Percentiles rank a stretch among this genome's conserved stretches.
phyloP scores from a whole-genome alignment of 1,139 yeast species.

The Hyphopichia pseudoburtonii region DNA sequence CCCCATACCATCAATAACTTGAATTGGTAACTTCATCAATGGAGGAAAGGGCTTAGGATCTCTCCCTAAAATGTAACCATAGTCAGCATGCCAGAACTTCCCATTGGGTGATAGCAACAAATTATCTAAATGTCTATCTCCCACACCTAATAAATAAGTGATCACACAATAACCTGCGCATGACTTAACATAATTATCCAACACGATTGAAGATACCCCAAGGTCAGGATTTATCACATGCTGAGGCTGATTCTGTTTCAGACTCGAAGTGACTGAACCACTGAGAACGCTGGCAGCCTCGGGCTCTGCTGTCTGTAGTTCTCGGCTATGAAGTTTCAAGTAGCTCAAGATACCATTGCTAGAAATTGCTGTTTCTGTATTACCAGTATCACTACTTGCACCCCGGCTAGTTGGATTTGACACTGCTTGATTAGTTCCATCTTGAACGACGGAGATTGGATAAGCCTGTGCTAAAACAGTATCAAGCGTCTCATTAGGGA shows the following conservation, averaged over 20 bases:
- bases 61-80: constrained; percentile 92
- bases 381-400: neutral
- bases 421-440: constrained; percentile 6
- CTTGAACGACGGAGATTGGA: constrained; percentile 26
- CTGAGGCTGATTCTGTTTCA: constrained; percentile 16
- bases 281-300: constrained; percentile 28
- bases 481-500: constrained; percentile 90
- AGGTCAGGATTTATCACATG: constrained; percentile 51
- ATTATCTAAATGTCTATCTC: constrained; percentile 95
- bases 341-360: constrained; percentile 68
- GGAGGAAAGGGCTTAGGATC: constrained; percentile 99
- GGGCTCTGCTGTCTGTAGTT: constrained; percentile 26
- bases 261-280: constrained; percentile 4
- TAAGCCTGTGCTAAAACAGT: constrained; percentile 64
- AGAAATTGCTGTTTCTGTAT: constrained; percentile 9
- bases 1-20: constrained; percentile 97
- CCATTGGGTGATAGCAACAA: constrained; percentile 72
- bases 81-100: constrained; percentile 94
- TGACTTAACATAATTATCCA: constrained; percentile 93
- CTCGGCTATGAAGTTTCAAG: constrained; percentile 64
- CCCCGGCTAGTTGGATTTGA: neutral
- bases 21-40: constrained; percentile 94
- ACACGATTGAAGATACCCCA: constrained; percentile 72
- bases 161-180: constrained; percentile 99
- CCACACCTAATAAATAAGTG: constrained; percentile 91